Conservation (phyloP, 805 yeast species). For the Yarrowia sp. region DNA sequence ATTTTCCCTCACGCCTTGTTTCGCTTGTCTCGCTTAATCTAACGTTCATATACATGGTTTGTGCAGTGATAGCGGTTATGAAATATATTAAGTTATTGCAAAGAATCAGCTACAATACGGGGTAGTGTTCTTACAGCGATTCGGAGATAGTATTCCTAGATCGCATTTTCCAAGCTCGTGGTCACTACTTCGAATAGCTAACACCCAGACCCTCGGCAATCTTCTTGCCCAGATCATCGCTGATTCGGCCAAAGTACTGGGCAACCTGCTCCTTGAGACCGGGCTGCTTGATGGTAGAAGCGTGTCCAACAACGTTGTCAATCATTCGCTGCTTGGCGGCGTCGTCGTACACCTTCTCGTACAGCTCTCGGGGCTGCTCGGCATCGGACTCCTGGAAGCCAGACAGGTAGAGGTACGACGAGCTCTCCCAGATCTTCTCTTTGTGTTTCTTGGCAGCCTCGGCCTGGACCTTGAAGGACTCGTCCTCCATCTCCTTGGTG, state of each 20-base stretch:
- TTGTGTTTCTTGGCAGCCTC: conserved; percentile 24
- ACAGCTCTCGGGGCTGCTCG: conserved; percentile 32
- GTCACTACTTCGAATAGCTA: neutral
- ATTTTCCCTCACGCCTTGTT: too few relatives aligned
- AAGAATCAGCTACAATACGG: too few relatives aligned
- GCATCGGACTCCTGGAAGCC: conserved; percentile 31
- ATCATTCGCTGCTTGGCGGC: conserved; percentile 30
- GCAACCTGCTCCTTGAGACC: conserved; percentile 39
- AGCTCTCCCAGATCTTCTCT: conserved; percentile 36
- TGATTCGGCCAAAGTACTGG: conserved; percentile 36
- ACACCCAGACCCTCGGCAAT: conserved; percentile 32
- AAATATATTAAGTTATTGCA: conserved; percentile 1
- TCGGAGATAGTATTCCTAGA: too few relatives aligned
- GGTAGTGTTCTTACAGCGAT: too few relatives aligned
- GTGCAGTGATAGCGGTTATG: neutral
- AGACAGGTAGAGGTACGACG: conserved; percentile 33
- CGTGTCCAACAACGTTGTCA: conserved; percentile 32
- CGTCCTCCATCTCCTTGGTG: conserved; percentile 33
- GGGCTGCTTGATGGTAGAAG: conserved; percentile 33
- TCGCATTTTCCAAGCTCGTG: too few relatives aligned
- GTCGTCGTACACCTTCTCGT: conserved; percentile 31
- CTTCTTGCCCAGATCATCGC: conserved; percentile 35
- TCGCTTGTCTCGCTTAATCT: neutral
- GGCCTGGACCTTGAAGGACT: conserved; percentile 20
- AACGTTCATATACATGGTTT: conserved; percentile 19